Evolutionary conservation across 345 rosid genomes (phyloP).

Genomic region (Eutrema japonicum): DNA sequence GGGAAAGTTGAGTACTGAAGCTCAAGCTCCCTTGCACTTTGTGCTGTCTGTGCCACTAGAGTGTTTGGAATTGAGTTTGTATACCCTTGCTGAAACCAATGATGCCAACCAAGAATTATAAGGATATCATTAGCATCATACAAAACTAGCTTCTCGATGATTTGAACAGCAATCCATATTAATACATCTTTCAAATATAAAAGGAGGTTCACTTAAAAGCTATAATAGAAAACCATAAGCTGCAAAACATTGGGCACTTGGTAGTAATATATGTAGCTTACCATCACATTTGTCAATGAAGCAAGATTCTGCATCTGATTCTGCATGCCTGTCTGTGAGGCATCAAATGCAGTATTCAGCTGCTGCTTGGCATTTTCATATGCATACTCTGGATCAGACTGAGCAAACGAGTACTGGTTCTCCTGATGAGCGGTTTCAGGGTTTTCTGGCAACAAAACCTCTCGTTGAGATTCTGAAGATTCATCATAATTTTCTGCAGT

Average conservation of each 20-base stretch:
- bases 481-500: constrained; percentile 61
- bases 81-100: constrained; percentile 60
- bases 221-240: neutral
- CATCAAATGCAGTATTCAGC: constrained; percentile 55
- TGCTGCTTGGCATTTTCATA: constrained; percentile 66
- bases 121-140: constrained; percentile 5
- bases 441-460: constrained; percentile 62
- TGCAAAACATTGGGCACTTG: neutral
- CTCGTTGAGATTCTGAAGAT: constrained; percentile 59
- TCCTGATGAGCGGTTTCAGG: constrained; percentile 56
- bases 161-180: neutral
- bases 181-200: neutral
- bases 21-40: constrained; percentile 77
- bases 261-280: constrained; percentile 38
- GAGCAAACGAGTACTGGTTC: constrained; percentile 69
- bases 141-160: constrained; percentile 5
- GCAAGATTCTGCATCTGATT: constrained; percentile 60
- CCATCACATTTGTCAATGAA: constrained; percentile 71
- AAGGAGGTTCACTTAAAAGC: neutral
- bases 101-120: constrained; percentile 17
- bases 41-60: constrained; percentile 67
- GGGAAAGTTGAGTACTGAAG: constrained; percentile 80
- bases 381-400: constrained; percentile 63
- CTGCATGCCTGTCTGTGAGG: constrained; percentile 63
- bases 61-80: constrained; percentile 68